Evolutionary conservation across 2,329 filamentous ascomycete species (phyloP), one percentile per base, ranked within the genome.

Genomic region (Pestalotiopsis sp.): DNA sequence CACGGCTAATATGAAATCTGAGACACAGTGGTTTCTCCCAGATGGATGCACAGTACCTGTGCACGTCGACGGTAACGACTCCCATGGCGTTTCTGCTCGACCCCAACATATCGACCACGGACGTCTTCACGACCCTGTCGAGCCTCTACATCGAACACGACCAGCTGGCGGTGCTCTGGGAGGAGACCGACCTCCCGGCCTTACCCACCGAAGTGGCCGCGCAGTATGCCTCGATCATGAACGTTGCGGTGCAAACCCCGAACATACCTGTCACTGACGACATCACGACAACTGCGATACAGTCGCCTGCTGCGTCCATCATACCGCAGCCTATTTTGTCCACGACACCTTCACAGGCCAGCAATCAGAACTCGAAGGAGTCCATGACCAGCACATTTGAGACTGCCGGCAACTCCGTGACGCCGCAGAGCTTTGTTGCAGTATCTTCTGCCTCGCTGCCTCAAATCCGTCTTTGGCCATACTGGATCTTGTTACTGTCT

Each of bases 61-160:
- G 76, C 67, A 76, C 74, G 13, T 76, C 75, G 11, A 68, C 68
- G 13, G 69, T 77, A 30, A 73, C 73, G 9, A 71, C 69, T 4
- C 74, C 74, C 1, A 76, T 76, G 73, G 66, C 70, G 20, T 76
- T 78, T 52, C 69, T 78, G 4, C 70, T 78, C n/a, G 68, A 72
- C 26, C 73, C 75, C 0, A 72, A 75, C 24, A 74, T 77, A 60
- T 71, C 73, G 5, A 75, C 76, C 4, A 56, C 72, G 52, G 74
- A 78, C 52, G 67, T 78, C 48, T 77, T 75, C 64, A 77, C 75
- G 0, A 76, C 73, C 1, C 64, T 77, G 1, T 72, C 75, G 10
- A 65, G 64, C 24, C 65, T 75, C 30, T 72, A 65, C 70, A 74
- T 77, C 39, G 70, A 74, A 62, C 75, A 77, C 44, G 75, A 76